Percentiles rank a stretch among this genome's conserved stretches.
These are phyloP conservation scores for Oxytropis ochrocephala DNA, from an alignment of 306 rosid species.

Conservation along the genomic window DNA sequence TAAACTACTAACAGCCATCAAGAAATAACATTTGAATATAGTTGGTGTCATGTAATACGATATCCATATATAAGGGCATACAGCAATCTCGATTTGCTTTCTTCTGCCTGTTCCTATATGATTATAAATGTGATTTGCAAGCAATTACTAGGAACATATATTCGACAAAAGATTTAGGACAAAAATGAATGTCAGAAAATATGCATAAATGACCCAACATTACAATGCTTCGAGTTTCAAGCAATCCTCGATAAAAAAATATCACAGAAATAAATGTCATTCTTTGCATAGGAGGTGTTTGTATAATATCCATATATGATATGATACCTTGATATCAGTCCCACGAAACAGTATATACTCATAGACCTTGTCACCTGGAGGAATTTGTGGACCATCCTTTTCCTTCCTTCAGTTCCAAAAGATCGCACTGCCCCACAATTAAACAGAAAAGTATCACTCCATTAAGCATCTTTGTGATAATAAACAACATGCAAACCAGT, in stretches of 20 bases:
- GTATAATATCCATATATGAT: neutral
- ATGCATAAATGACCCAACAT: neutral
- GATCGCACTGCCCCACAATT: conserved; percentile 61
- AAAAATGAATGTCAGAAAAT: conserved; percentile 13
- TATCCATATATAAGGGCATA: neutral
- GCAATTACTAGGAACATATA: neutral
- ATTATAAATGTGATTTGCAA: neutral
- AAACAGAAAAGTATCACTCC: conserved; percentile 15
- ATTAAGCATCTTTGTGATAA: neutral
- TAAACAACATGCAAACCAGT: neutral
- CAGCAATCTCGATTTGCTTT: neutral
- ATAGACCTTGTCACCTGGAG: conserved; percentile 75
- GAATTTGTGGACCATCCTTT: conserved; percentile 84
- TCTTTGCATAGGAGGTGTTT: neutral
- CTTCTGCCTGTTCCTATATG: conserved; percentile 3
- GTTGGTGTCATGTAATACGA: neutral
- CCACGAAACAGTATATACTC: conserved; percentile 93
- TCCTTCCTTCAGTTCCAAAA: conserved; percentile 97
- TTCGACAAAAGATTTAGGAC: neutral
- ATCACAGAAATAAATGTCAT: neutral
- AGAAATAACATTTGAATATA: neutral
- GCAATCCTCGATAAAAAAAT: neutral
- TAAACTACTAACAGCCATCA: neutral
- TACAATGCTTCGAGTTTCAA: neutral
- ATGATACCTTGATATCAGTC: conserved; percentile 85